Evolutionary conservation across 1,284 basidiomycete species (phyloP), one percentile per base, ranked within the genome.

Genomic region (Ceratobasidium sp.): DNA sequence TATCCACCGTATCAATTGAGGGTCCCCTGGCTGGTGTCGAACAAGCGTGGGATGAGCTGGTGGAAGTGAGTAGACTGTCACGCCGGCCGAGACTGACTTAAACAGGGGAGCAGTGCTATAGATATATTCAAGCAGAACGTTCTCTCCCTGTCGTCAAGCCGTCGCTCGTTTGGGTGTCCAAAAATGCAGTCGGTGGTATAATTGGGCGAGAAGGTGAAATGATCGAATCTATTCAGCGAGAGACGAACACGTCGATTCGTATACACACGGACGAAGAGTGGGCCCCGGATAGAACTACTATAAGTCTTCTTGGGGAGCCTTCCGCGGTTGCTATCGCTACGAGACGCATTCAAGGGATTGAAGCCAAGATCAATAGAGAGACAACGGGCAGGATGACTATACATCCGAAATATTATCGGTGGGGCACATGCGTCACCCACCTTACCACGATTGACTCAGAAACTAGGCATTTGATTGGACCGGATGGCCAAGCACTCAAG

Each of bases 341-440:
- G 8, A 29, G 29, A 34, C 27, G 54, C 6, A 34, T 56, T 34
- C 54, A 19, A 31, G 54, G 54, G 11, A 56, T 56, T 34, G 54
- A 56, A 34, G 54, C 54, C 29, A 56, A 34, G 29, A 14, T 56
- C 13, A 34, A 34, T 19, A 22, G 29, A 34, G 54, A 56, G 19
- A 31, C 29, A 4, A 56, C 27, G 6, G 29, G 2, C 13, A 8
- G 11, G 9, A 56, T 56, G 6, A 56, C 27, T 16, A 31, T 56
- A 19, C 14, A 56, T 27, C 54, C 54, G 9, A 29, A 56, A 19
- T 56, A 56, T 34, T 56, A 56, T 29, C 27, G 54, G 54, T 56
- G 29, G 31, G 54, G 29, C 31, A 31, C 24, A 51, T 9, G 22
- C 8, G n/a, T 22, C n/a, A 9, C n/a, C 19, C 22, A 51, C 34